These are phyloP conservation scores for Bocquillonia castaneifolia DNA, from an alignment of 441 rosid genomes.

Conservation along the genomic window DNA sequence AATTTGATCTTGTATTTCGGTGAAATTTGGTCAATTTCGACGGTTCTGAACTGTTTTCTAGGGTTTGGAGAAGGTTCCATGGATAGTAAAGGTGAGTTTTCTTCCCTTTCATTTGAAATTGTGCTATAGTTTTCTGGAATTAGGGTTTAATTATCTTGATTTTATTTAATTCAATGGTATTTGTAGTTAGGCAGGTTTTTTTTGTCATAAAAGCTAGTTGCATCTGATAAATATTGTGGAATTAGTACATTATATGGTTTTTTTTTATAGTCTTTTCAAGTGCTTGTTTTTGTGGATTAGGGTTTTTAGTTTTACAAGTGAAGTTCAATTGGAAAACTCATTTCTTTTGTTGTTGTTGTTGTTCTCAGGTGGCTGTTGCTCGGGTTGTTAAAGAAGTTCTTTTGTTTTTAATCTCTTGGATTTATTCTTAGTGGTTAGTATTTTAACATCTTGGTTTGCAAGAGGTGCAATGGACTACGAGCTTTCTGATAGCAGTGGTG, in stretches of 20 bases:
- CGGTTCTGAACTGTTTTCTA: background rate
- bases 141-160: too few relatives aligned
- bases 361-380: conserved; percentile 26
- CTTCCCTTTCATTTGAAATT: background rate
- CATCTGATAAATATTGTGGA: too few relatives aligned
- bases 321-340: background rate
- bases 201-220: too few relatives aligned
- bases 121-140: background rate
- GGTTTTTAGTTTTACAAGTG: background rate
- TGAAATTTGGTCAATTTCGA: background rate
- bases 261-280: background rate
- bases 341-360: background rate
- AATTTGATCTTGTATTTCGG: background rate
- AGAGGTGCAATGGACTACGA: conserved; percentile 56
- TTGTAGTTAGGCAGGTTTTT: too few relatives aligned
- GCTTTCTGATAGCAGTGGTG: conserved; percentile 82
- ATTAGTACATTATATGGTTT: too few relatives aligned
- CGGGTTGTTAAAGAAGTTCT: conserved; percentile 20
- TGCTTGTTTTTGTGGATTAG: conserved; percentile 7
- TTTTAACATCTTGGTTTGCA: conserved; percentile 26
- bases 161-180: too few relatives aligned
- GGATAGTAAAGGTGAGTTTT: conserved; percentile 11
- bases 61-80: conserved; percentile 3
- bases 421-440: background rate
- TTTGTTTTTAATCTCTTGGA: background rate